These are phyloP conservation scores for Saturnispora sanitii DNA, from an alignment of 805 yeast species.

Conservation along the genomic window DNA sequence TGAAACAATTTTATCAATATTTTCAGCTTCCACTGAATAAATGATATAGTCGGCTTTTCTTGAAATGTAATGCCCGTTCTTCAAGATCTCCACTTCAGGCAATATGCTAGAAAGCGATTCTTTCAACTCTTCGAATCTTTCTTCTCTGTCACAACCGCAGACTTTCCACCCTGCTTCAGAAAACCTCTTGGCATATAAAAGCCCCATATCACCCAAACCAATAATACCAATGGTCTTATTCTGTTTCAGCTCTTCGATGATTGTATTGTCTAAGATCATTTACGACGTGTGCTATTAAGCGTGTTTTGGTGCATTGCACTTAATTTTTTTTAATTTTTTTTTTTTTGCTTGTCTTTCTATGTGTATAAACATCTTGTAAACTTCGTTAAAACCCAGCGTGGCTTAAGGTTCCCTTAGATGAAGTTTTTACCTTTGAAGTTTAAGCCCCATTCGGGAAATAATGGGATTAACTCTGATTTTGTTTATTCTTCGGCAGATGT, in stretches of 20 bases:
- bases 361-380: background rate
- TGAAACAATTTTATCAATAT: conserved; percentile 60
- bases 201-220: conserved; percentile 97
- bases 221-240: conserved; percentile 73
- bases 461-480: conserved; percentile 17
- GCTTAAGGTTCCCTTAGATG: no score
- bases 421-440: no score
- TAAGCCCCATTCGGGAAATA: no score
- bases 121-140: conserved; percentile 37
- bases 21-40: conserved; percentile 90
- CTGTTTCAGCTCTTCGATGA: conserved; percentile 15
- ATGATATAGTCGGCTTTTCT: conserved; percentile 73
- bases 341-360: background rate
- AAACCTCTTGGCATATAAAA: conserved; percentile 70
- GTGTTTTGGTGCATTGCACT: no score
- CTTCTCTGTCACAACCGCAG: conserved; percentile 80
- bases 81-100: conserved; percentile 42
- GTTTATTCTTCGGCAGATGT: conserved; percentile 24
- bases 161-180: conserved; percentile 82
- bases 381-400: background rate
- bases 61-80: conserved; percentile 78
- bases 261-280: conserved; percentile 14
- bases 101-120: conserved; percentile 15
- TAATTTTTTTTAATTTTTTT: background rate
- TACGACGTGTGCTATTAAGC: no score